Percentiles rank a stretch among this genome's conserved stretches.
phyloP scores from a whole-genome alignment of 352 stramenopile genomes.

The Phytopythium ostracodes region DNA sequence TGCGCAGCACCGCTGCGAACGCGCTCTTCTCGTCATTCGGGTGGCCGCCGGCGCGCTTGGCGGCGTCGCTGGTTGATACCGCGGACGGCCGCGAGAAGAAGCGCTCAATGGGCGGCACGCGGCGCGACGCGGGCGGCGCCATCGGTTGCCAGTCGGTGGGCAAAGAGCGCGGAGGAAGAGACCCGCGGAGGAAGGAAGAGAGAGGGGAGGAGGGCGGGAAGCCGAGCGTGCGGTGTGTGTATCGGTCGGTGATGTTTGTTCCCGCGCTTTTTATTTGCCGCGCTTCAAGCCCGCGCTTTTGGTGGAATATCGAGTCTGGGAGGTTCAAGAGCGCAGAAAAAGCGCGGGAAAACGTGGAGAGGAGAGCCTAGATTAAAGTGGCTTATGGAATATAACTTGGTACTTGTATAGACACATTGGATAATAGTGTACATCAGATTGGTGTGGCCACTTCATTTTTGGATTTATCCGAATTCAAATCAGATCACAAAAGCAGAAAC shows the following conservation, averaged over 20 bases:
- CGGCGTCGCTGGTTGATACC: background rate
- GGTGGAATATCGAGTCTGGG: background rate
- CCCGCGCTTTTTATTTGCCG: too few relatives aligned
- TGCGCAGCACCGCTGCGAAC: conserved; percentile 17
- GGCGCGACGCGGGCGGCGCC: background rate
- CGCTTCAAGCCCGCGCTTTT: conserved; percentile 30
- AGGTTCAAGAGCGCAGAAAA: conserved; percentile 1
- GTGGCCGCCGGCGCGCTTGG: conserved; percentile 15
- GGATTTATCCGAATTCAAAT: too few relatives aligned
- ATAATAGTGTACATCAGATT: too few relatives aligned
- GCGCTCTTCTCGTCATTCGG: conserved; percentile 13
- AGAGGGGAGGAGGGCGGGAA: too few relatives aligned
- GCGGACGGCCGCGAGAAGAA: background rate
- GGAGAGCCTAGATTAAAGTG: background rate
- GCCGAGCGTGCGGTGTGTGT: too few relatives aligned
- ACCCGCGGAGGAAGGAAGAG: too few relatives aligned
- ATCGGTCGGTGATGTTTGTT: too few relatives aligned
- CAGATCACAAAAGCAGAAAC: too few relatives aligned
- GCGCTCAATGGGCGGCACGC: background rate
- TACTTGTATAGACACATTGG: background rate
- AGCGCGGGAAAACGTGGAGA: background rate
- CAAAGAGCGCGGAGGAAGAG: background rate
- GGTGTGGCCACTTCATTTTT: too few relatives aligned
- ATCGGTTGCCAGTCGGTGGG: background rate
- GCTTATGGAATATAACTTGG: background rate